Evolutionary conservation across 495 filamentous ascomycete genomes (phyloP).

Genomic region (Penicillium macrosclerotiorum): DNA sequence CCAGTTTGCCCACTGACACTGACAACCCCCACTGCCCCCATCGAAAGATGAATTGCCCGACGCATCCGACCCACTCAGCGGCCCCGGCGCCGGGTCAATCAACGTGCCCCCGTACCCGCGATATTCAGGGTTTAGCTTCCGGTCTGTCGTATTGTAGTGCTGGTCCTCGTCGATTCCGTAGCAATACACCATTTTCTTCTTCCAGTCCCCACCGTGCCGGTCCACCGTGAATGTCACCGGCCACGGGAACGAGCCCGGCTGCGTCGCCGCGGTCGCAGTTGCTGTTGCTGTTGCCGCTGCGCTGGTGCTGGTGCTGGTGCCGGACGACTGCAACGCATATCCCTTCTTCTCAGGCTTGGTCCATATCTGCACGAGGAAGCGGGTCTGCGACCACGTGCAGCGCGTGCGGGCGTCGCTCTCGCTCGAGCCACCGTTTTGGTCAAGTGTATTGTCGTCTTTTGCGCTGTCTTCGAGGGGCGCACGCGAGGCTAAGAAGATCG

Average conservation of each 20-base stretch:
- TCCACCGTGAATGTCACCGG: conserved; percentile 79
- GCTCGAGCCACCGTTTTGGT: conserved; percentile 63
- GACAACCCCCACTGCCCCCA: conserved; percentile 71
- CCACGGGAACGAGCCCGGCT: conserved; percentile 80
- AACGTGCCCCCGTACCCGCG: conserved; percentile 57
- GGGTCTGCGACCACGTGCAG: conserved; percentile 79
- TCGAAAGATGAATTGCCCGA: conserved; percentile 48
- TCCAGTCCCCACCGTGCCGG: conserved; percentile 67
- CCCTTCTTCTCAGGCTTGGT: conserved; percentile 51
- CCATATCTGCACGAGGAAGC: conserved; percentile 91
- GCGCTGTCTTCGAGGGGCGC: conserved; percentile 32
- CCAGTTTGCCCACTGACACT: conserved; percentile 73
- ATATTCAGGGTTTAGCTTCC: conserved; percentile 56
- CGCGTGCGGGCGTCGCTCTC: conserved; percentile 59
- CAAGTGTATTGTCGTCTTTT: conserved; percentile 42
- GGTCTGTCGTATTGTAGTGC: conserved; percentile 50
- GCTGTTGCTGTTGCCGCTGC: conserved; percentile 13
- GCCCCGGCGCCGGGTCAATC: conserved; percentile 56
- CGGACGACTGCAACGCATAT: conserved; percentile 40
- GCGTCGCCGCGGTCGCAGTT: conserved; percentile 24
- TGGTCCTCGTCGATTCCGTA: conserved; percentile 56
- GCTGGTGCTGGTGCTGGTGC: conserved; percentile 6
- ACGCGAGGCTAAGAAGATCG: conserved; percentile 70
- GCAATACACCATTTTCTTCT: conserved; percentile 67
- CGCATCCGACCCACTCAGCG: conserved; percentile 21